Evolutionary conservation across 495 filamentous ascomycete genomes (phyloP).

Genomic region (Geoglossum glabrum): DNA sequence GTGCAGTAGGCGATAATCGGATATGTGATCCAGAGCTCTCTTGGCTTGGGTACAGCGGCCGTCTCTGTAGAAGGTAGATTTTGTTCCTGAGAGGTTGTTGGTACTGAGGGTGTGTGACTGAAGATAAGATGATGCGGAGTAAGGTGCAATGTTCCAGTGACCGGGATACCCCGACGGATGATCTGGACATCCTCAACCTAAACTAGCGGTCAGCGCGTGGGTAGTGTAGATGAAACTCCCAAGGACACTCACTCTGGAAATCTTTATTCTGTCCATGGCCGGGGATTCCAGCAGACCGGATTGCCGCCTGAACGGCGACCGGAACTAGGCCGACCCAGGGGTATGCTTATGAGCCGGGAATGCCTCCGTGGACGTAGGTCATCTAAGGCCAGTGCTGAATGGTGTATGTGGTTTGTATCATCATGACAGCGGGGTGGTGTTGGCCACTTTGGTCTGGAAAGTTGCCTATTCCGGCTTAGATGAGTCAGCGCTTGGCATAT

Average conservation of each 20-base stretch:
- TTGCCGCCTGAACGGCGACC: neutral
- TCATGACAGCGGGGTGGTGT: neutral
- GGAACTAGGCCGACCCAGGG: too few species aligned
- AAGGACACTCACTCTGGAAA: constrained; percentile 9
- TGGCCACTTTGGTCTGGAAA: neutral
- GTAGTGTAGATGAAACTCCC: neutral
- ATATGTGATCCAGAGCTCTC: constrained; percentile 82
- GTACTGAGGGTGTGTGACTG: constrained; percentile 13
- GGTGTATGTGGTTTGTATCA: neutral
- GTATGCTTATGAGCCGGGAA: too few species aligned
- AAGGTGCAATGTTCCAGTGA: constrained; percentile 24
- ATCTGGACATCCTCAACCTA: constrained; percentile 24
- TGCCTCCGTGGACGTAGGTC: too few species aligned
- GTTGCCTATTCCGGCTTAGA: neutral
- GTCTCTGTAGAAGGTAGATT: neutral
- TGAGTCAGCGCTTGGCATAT: neutral
- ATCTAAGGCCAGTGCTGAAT: too few species aligned
- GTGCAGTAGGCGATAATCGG: constrained; percentile 67
- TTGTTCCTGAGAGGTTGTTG: constrained; percentile 2
- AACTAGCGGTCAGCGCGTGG: neutral
- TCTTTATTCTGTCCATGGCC: constrained; percentile 10
- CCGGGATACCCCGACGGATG: constrained; percentile 22
- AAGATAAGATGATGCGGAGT: constrained; percentile 26
- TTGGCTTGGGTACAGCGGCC: constrained; percentile 27
- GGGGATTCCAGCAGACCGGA: neutral